Conservation (phyloP, 768 basidiomycete species). For the Lactifluus subvellereus region DNA sequence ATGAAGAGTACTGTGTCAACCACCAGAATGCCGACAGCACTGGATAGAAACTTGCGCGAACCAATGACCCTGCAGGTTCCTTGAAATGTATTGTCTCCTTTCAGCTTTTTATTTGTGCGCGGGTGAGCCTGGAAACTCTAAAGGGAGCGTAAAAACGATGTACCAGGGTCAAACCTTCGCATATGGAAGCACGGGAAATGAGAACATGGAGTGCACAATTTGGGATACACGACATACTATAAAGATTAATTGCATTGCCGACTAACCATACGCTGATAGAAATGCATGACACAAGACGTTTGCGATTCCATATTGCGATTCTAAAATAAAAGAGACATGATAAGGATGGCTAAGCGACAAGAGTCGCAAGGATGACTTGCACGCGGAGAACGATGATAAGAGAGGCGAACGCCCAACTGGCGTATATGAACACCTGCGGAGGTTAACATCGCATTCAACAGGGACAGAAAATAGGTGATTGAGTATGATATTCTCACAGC, state of each 20-base stretch:
- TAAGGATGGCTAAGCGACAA: not conserved
- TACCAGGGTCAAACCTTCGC: constrained; percentile 2
- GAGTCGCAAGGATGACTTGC: not conserved
- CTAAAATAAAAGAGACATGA: not conserved
- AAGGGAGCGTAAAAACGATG: not conserved
- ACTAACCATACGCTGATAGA: not conserved
- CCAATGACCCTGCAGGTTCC: not conserved
- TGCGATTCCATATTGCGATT: constrained; percentile 1
- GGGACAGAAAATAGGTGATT: not conserved
- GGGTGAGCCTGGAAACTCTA: not conserved
- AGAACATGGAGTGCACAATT: not conserved
- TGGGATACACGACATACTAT: not conserved
- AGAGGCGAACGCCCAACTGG: not conserved
- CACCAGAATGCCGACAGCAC: not conserved
- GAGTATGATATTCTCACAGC: not conserved
- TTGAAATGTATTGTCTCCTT: not conserved
- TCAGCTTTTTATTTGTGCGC: not conserved
- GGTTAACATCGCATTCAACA: not conserved
- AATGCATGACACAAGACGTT: not conserved
- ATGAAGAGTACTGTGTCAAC: not conserved
- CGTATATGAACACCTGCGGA: not conserved
- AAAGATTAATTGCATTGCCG: not conserved
- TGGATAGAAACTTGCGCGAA: not conserved
- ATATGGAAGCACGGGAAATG: not conserved
- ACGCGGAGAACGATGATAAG: constrained; percentile 5